These are phyloP conservation scores for Daldinia childiae DNA, from an alignment of 495 filamentous ascomycete species.

Conservation along the genomic window DNA sequence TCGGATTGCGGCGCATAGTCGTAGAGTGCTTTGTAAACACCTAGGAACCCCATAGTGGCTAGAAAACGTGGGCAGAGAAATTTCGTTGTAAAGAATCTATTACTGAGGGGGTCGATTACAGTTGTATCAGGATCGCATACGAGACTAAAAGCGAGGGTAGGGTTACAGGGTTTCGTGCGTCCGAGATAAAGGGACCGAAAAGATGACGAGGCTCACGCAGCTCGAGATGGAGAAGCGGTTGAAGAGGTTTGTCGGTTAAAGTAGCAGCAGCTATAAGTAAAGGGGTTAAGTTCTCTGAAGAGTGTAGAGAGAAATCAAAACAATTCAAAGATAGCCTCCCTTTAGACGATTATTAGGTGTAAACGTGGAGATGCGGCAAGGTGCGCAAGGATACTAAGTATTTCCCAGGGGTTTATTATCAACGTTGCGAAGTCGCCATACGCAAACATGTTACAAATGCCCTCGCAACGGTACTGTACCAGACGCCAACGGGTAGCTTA, in stretches of 20 bases:
- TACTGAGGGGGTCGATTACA: neutral
- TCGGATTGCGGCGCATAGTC: slow-evolving; percentile 91
- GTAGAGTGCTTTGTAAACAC: slow-evolving; percentile 91
- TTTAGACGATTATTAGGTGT: slow-evolving; percentile 27
- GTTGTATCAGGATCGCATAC: slow-evolving; percentile 18
- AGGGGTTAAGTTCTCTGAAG: neutral
- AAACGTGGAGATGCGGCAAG: slow-evolving; percentile 5
- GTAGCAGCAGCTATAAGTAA: neutral
- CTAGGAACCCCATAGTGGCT: slow-evolving; percentile 74
- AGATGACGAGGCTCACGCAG: slow-evolving; percentile 15
- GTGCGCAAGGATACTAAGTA: slow-evolving; percentile 27
- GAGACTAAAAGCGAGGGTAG: slow-evolving; percentile 15
- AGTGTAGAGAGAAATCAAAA: slow-evolving; percentile 6
- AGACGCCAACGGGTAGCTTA: slow-evolving; percentile 15
- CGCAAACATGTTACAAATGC: slow-evolving; percentile 28
- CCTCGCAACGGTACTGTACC: slow-evolving; percentile 18
- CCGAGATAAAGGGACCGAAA: slow-evolving; percentile 9
- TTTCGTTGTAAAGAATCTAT: slow-evolving; percentile 1
- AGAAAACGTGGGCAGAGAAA: neutral
- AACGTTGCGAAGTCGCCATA: slow-evolving; percentile 33
- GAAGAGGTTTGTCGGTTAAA: slow-evolving; percentile 8
- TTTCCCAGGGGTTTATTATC: slow-evolving; percentile 30
- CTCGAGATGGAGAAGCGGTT: slow-evolving; percentile 5
- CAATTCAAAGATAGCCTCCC: slow-evolving; percentile 10
- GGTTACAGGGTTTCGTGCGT: slow-evolving; percentile 14